A percentile compares a stretch with the other conserved stretches of the same genome.
Evolutionary conservation across 805 yeast species (phyloP).

Genomic region (Lachancea fermentati): DNA sequence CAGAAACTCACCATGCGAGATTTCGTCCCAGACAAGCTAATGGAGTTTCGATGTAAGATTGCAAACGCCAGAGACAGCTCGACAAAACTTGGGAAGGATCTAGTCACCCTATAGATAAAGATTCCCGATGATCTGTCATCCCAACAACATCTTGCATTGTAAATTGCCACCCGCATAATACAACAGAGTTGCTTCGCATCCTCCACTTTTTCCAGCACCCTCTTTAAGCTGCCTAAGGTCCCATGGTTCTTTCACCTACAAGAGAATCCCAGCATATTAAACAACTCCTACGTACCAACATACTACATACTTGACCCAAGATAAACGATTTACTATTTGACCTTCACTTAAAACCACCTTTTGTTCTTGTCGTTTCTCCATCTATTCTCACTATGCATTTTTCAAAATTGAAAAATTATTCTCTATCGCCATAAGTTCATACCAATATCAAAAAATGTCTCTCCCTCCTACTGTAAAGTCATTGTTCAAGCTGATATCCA

Average conservation of each 20-base stretch:
- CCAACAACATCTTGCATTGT: too few relatives aligned
- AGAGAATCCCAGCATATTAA: too few relatives aligned
- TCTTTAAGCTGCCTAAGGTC: too few relatives aligned
- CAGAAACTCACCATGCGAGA: constrained; percentile 33
- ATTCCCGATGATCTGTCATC: too few relatives aligned
- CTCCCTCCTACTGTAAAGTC: constrained; percentile 7
- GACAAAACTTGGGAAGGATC: background rate
- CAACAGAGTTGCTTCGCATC: background rate
- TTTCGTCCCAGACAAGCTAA: constrained; percentile 44
- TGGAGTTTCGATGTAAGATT: constrained; percentile 49
- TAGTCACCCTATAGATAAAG: background rate
- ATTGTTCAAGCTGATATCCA: constrained; percentile 1
- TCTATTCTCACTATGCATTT: background rate
- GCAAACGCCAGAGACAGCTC: constrained; percentile 7
- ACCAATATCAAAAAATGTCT: background rate
- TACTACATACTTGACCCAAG: too few relatives aligned
- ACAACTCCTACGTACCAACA: too few relatives aligned
- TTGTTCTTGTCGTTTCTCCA: too few relatives aligned
- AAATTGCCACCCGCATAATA: background rate
- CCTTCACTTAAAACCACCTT: too few relatives aligned
- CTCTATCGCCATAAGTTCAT: too few relatives aligned
- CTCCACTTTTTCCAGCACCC: too few relatives aligned
- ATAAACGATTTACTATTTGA: too few relatives aligned
- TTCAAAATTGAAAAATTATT: background rate
- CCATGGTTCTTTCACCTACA: too few relatives aligned